A percentile compares a stretch with the other conserved stretches of the same genome.
These are phyloP conservation scores for Aspergillus sp. DNA, from an alignment of 2,329 filamentous ascomycete genomes.

Conservation along the genomic window DNA sequence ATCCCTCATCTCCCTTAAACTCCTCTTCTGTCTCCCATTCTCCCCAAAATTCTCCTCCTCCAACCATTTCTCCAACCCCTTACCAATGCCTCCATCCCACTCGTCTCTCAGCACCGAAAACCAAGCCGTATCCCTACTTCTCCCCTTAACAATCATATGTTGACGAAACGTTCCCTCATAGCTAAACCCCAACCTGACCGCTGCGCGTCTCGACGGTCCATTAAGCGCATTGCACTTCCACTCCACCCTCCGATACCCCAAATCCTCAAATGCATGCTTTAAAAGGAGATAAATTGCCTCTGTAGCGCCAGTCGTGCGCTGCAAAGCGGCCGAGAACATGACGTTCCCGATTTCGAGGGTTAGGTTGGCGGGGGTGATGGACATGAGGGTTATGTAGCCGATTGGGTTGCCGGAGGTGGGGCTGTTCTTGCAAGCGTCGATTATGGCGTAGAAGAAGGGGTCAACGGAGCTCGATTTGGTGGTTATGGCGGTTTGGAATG, in stretches of 20 bases:
- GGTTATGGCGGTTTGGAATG: slow-evolving; percentile 23
- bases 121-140: slow-evolving; percentile 55
- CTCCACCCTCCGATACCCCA: slow-evolving; percentile 53
- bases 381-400: slow-evolving; percentile 40
- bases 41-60: slow-evolving; percentile 49
- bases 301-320: slow-evolving; percentile 51
- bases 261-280: slow-evolving; percentile 46
- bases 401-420: slow-evolving; percentile 27
- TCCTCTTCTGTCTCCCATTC: slow-evolving; percentile 46
- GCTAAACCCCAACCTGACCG: slow-evolving; percentile 51
- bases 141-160: slow-evolving; percentile 54
- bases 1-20: slow-evolving; percentile 33
- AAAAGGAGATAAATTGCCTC: slow-evolving; percentile 54
- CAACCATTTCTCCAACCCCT: slow-evolving; percentile 51
- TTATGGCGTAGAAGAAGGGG: slow-evolving; percentile 41
- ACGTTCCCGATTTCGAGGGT: slow-evolving; percentile 54
- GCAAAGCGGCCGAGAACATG: slow-evolving; percentile 45
- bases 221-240: slow-evolving; percentile 60
- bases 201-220: slow-evolving; percentile 47
- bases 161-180: slow-evolving; percentile 57
- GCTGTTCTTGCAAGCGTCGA: slow-evolving; percentile 25
- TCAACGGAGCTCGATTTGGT: slow-evolving; percentile 23
- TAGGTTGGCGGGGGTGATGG: slow-evolving; percentile 43
- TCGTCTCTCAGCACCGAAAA: slow-evolving; percentile 54
- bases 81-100: slow-evolving; percentile 51